phyloP scores from a whole-genome alignment of 2,329 filamentous ascomycete species.

The Rutstroemia sp. region DNA sequence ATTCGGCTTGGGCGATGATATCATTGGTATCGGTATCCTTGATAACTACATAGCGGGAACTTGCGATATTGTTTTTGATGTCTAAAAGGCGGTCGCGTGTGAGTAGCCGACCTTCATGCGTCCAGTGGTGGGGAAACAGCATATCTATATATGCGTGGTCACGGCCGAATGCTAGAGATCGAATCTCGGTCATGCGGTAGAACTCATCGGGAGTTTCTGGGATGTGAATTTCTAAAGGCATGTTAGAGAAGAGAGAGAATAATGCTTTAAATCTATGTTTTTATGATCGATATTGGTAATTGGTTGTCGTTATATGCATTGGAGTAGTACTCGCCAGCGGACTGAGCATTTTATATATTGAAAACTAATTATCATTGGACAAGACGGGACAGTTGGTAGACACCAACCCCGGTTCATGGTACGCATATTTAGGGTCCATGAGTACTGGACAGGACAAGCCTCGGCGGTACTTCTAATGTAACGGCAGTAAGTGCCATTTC shows the following conservation, averaged over 20 bases:
- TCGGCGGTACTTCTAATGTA: too few species aligned
- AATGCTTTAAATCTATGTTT: too few species aligned
- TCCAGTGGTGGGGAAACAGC: neutral
- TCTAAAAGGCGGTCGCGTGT: neutral
- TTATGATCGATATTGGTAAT: too few species aligned
- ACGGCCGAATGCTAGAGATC: neutral
- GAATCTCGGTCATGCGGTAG: neutral
- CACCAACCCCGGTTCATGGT: too few species aligned
- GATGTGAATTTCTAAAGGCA: neutral
- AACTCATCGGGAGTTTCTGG: neutral
- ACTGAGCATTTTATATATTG: too few species aligned
- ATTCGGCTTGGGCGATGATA: neutral
- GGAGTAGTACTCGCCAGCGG: too few species aligned
- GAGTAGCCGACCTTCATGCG: neutral
- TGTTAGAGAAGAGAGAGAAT: neutral
- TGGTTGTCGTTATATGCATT: too few species aligned
- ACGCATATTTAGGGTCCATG: too few species aligned
- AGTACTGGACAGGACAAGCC: too few species aligned
- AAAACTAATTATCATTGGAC: too few species aligned
- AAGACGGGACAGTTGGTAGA: too few species aligned
- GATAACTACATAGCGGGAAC: neutral
- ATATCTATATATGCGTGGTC: neutral
- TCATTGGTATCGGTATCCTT: neutral
- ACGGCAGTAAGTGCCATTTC: too few species aligned
- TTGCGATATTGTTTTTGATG: neutral